Evolutionary conservation across 768 basidiomycete species (phyloP).

Genomic region (Tylopilus intermedius): DNA sequence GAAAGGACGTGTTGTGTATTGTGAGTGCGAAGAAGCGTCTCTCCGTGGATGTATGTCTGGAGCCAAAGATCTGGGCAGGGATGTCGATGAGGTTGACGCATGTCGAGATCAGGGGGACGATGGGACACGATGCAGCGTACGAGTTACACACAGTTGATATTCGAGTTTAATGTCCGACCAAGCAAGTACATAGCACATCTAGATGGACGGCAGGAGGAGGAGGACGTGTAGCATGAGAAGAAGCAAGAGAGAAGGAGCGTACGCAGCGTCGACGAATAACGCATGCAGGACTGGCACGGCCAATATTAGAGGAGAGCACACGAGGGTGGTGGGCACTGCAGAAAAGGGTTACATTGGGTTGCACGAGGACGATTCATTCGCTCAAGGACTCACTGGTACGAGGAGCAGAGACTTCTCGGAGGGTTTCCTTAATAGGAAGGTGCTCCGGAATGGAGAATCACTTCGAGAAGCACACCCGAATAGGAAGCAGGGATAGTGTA

Average conservation of each 20-base stretch:
- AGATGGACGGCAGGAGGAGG: background rate
- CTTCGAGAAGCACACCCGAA: conserved; percentile 14
- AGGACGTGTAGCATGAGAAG: background rate
- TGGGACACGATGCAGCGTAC: conserved; percentile 10
- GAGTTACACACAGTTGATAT: background rate
- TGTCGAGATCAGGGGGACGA: conserved; percentile 9
- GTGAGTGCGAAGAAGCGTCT: background rate
- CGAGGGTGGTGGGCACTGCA: background rate
- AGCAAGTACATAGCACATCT: background rate
- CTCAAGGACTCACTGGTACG: background rate
- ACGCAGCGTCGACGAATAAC: too few species aligned
- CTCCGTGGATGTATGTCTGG: conserved; percentile 3
- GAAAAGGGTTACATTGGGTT: conserved; percentile 1
- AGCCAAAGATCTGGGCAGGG: conserved; percentile 14
- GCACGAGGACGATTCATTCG: conserved; percentile 3
- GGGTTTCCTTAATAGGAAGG: conserved; percentile 4
- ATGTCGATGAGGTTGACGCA: conserved; percentile 6
- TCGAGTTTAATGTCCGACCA: conserved; percentile 24
- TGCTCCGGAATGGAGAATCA: conserved; percentile 14
- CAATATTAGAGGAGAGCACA: background rate
- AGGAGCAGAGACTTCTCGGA: background rate
- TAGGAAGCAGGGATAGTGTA: conserved; percentile 1
- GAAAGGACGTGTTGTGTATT: conserved; percentile 1
- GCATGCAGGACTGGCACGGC: background rate
- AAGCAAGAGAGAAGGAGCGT: conserved; percentile 13